phyloP scores from a whole-genome alignment of 2,329 filamentous ascomycete species.

The Periconia sp. region DNA sequence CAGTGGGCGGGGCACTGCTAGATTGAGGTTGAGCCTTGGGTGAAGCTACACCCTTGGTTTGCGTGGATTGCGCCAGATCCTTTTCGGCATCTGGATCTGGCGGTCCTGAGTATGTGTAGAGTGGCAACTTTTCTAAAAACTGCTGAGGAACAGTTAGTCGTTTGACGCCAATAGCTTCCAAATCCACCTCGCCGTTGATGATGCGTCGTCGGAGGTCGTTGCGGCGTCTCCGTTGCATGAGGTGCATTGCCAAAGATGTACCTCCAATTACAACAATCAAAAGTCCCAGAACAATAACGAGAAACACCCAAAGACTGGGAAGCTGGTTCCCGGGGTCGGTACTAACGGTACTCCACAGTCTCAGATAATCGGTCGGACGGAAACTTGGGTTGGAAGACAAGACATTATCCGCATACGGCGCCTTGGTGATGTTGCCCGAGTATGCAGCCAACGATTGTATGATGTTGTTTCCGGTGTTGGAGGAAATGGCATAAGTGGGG shows the following conservation, averaged over 20 bases:
- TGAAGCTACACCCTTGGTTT: conserved; percentile 12
- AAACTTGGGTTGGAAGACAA: conserved; percentile 28
- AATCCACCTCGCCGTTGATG: conserved; percentile 75
- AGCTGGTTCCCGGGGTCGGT: conserved; percentile 57
- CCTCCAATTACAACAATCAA: conserved; percentile 67
- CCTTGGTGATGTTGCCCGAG: conserved; percentile 68
- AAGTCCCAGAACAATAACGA: conserved; percentile 69
- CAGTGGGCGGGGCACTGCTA: conserved; percentile 15
- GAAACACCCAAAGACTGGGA: conserved; percentile 80
- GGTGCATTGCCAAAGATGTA: conserved; percentile 74
- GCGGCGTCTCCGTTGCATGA: conserved; percentile 72
- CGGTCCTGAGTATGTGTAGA: conserved; percentile 68
- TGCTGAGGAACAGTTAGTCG: conserved; percentile 73
- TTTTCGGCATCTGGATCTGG: conserved; percentile 20
- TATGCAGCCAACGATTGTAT: conserved; percentile 74
- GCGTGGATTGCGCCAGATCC: conserved; percentile 5
- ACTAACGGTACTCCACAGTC: conserved; percentile 51
- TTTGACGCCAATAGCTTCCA: conserved; percentile 84
- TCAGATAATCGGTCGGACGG: conserved; percentile 46
- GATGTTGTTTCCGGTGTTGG: conserved; percentile 65
- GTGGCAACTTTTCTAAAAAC: conserved; percentile 72
- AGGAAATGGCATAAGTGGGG: conserved; percentile 81
- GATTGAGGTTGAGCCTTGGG: conserved; percentile 14
- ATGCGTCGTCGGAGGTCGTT: conserved; percentile 70
- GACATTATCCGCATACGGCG: conserved; percentile 45